A percentile compares a stretch with the other conserved stretches of the same genome.
phyloP scores from a whole-genome alignment of 2,329 filamentous ascomycete genomes.

The Aspergillus sp. region DNA sequence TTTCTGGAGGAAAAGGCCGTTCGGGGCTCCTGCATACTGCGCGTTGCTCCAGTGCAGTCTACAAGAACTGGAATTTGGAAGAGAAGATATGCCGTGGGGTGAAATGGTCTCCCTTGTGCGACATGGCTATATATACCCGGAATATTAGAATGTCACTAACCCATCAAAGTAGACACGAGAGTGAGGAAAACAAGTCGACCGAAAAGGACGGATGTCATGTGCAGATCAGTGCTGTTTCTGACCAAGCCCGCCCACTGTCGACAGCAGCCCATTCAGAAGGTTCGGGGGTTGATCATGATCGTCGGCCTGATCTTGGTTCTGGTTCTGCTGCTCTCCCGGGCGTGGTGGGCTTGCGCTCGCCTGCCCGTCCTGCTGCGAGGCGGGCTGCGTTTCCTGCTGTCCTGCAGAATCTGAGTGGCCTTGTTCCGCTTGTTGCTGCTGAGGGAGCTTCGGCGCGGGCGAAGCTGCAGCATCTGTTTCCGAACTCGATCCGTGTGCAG shows the following conservation, averaged over 20 bases:
- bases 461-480: neutral
- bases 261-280: neutral
- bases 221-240: neutral
- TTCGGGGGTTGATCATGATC: neutral
- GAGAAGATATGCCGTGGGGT: neutral
- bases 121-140: neutral
- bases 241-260: neutral
- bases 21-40: too few relatives aligned
- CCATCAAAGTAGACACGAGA: neutral
- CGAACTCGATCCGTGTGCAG: too few relatives aligned
- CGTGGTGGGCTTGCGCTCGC: neutral
- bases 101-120: neutral
- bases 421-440: neutral
- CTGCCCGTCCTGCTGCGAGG: neutral
- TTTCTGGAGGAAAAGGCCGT: too few relatives aligned
- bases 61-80: neutral
- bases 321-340: neutral
- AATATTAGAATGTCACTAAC: neutral
- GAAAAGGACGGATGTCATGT: neutral
- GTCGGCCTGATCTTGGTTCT: neutral
- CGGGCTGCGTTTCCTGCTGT: neutral
- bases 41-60: too few relatives aligned
- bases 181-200: neutral
- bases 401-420: neutral
- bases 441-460: neutral